Evolutionary conservation across 2,329 filamentous ascomycete species (phyloP).

Genomic region (Plenodomus tracheiphilus): DNA sequence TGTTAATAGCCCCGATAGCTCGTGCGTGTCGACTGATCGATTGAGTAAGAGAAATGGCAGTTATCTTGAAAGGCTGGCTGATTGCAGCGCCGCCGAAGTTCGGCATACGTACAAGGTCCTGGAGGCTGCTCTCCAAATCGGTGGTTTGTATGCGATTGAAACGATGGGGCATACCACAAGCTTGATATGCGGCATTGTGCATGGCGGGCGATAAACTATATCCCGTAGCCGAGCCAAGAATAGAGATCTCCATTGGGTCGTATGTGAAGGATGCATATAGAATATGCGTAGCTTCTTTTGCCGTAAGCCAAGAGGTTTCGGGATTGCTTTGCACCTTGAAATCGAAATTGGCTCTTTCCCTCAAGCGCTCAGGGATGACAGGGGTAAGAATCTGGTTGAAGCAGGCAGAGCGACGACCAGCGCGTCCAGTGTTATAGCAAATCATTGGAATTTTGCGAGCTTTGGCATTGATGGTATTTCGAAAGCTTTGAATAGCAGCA

Average conservation of each 20-base stretch:
- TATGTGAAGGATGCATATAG: slow-evolving; percentile 68
- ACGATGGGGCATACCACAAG: slow-evolving; percentile 68
- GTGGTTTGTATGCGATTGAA: slow-evolving; percentile 66
- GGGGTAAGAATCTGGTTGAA: slow-evolving; percentile 68
- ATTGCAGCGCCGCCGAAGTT: slow-evolving; percentile 73
- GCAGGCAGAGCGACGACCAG: slow-evolving; percentile 66
- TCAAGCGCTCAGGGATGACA: slow-evolving; percentile 58
- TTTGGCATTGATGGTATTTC: slow-evolving; percentile 53
- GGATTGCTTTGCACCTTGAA: slow-evolving; percentile 39
- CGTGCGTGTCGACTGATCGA: slow-evolving; percentile 71
- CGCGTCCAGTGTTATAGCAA: slow-evolving; percentile 65
- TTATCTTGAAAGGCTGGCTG: slow-evolving; percentile 73
- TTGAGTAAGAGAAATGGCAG: slow-evolving; percentile 66
- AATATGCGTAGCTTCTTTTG: slow-evolving; percentile 65
- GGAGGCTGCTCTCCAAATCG: slow-evolving; percentile 60
- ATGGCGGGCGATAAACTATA: slow-evolving; percentile 77
- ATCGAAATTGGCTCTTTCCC: slow-evolving; percentile 32
- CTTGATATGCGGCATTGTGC: slow-evolving; percentile 71
- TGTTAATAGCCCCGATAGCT: slow-evolving; percentile 76
- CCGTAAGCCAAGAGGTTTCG: slow-evolving; percentile 59
- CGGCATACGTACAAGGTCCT: slow-evolving; percentile 63
- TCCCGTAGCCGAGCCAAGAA: slow-evolving; percentile 72
- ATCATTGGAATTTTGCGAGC: slow-evolving; percentile 58
- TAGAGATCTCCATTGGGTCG: slow-evolving; percentile 71
- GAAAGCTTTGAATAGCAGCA: slow-evolving; percentile 61